Evolutionary conservation across 768 basidiomycete genomes (phyloP).

Genomic region (Gyrodon lividus): DNA sequence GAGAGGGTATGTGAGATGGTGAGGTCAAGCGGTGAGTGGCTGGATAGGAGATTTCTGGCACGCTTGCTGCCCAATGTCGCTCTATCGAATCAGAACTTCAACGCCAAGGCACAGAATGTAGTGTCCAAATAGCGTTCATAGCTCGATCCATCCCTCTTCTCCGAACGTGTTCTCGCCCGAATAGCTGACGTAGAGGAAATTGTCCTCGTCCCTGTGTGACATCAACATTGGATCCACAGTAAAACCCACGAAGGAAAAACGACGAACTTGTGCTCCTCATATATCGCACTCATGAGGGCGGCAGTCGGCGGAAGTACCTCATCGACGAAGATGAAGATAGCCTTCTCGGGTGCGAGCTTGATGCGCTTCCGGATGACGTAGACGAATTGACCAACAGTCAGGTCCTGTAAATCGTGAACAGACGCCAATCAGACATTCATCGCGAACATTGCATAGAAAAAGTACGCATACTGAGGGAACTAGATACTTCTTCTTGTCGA

Average conservation of each 20-base stretch:
- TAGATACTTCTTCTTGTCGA: slow-evolving; percentile 99
- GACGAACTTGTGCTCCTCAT: slow-evolving; percentile 98
- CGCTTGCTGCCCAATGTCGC: slow-evolving; percentile 26
- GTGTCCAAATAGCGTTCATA: slow-evolving; percentile 24
- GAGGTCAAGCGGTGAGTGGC: slow-evolving; percentile 8
- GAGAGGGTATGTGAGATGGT: slow-evolving; percentile 28
- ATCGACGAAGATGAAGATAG: slow-evolving; percentile 99
- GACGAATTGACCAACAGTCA: slow-evolving; percentile 98
- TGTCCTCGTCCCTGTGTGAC: slow-evolving; percentile 86
- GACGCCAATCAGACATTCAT: slow-evolving; percentile 28
- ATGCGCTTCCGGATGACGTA: slow-evolving; percentile 99
- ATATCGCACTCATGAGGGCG: slow-evolving; percentile 97
- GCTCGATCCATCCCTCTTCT: slow-evolving; percentile 30
- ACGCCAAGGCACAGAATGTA: slow-evolving; percentile 21
- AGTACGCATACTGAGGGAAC: slow-evolving; percentile 81
- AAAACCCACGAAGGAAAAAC: slow-evolving; percentile 1
- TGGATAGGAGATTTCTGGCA: slow-evolving; percentile 13
- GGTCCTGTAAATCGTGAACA: slow-evolving; percentile 54
- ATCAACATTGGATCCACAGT: slow-evolving; percentile 26
- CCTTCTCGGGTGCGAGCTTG: slow-evolving; percentile 99
- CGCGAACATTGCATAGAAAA: slow-evolving; percentile 1
- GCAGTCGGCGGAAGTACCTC: slow-evolving; percentile 98
- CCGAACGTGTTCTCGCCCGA: slow-evolving; percentile 98
- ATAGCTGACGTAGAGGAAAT: slow-evolving; percentile 98
- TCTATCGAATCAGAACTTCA: slow-evolving; percentile 27